Conservation (phyloP, 495 filamentous ascomycete species). For the Tetracladium setigerum region DNA sequence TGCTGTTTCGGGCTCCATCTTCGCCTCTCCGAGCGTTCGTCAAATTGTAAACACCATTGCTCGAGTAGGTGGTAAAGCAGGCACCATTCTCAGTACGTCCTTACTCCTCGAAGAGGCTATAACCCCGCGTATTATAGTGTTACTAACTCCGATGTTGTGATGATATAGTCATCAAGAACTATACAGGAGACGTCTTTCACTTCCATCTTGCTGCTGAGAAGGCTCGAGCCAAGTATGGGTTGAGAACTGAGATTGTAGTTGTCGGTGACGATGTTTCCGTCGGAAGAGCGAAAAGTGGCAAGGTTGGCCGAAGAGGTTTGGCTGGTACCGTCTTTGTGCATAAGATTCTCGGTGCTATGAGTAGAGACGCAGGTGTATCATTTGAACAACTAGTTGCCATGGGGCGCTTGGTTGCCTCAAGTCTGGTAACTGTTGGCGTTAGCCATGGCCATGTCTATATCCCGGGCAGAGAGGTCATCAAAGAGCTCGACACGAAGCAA, state of each 20-base stretch:
- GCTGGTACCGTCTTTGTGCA: slow-evolving; percentile 80
- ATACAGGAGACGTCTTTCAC: slow-evolving; percentile 78
- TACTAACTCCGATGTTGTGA: no score
- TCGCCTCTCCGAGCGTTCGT: slow-evolving; percentile 60
- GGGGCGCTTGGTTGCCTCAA: slow-evolving; percentile 60
- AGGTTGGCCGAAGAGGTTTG: slow-evolving; percentile 83
- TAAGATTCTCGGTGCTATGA: slow-evolving; percentile 81
- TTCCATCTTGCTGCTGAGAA: slow-evolving; percentile 92
- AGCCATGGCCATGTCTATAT: slow-evolving; percentile 84
- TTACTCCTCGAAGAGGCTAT: no score
- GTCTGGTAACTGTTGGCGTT: slow-evolving; percentile 74
- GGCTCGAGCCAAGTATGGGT: slow-evolving; percentile 60
- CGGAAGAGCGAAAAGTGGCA: slow-evolving; percentile 68
- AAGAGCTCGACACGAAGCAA: slow-evolving; percentile 28
- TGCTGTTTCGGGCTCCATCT: slow-evolving; percentile 65
- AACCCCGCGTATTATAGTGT: no score
- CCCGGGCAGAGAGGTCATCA: slow-evolving; percentile 51
- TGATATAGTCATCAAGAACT: slow-evolving; percentile 50
- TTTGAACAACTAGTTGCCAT: slow-evolving; percentile 60
- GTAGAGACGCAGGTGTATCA: slow-evolving; percentile 48
- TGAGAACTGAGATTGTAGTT: slow-evolving; percentile 78
- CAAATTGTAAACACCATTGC: slow-evolving; percentile 57
- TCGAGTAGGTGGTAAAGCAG: slow-evolving; percentile 27
- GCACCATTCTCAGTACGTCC: slow-evolving; percentile 45
- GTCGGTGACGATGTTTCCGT: slow-evolving; percentile 91